A percentile compares a stretch with the other conserved stretches of the same genome.
Evolutionary conservation across 2,329 filamentous ascomycete genomes (phyloP).

Genomic region (Verticillium klebahnii): DNA sequence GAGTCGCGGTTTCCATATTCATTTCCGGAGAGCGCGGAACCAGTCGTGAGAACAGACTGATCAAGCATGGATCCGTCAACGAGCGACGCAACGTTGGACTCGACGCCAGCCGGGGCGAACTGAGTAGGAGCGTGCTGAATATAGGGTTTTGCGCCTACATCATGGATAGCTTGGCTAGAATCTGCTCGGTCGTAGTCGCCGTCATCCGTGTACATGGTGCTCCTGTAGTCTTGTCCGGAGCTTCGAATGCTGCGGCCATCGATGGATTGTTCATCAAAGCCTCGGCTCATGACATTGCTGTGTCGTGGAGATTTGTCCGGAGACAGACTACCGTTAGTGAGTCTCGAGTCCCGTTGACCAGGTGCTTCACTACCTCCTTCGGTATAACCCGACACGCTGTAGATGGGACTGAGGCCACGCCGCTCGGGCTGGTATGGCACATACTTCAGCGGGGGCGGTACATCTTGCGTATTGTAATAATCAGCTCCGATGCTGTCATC

Average conservation of each 20-base stretch:
- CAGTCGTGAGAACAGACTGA: constrained; percentile 62
- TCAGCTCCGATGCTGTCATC: constrained; percentile 19
- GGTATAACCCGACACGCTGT: constrained; percentile 84
- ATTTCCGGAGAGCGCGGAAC: constrained; percentile 27
- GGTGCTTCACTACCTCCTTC: constrained; percentile 60
- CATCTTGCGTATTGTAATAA: constrained; percentile 57
- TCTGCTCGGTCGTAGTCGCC: constrained; percentile 56
- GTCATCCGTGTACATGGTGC: constrained; percentile 45
- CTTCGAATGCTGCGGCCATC: constrained; percentile 53
- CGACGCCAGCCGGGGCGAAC: constrained; percentile 61
- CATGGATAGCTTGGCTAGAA: constrained; percentile 66
- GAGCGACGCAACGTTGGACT: constrained; percentile 87
- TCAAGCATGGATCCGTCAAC: constrained; percentile 68
- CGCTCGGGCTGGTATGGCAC: constrained; percentile 65
- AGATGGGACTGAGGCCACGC: constrained; percentile 79
- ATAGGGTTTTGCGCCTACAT: constrained; percentile 68
- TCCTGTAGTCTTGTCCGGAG: constrained; percentile 51
- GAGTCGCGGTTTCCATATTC: constrained; percentile 40
- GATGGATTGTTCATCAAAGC: constrained; percentile 45
- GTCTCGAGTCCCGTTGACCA: constrained; percentile 51
- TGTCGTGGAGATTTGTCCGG: constrained; percentile 47
- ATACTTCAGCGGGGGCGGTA: constrained; percentile 60
- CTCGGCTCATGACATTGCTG: constrained; percentile 42
- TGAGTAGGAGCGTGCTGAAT: constrained; percentile 52
- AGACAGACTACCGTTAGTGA: constrained; percentile 56